Base-by-base conservation (phyloP, 305 asterid species). In the Rubia peregrina region DNA sequence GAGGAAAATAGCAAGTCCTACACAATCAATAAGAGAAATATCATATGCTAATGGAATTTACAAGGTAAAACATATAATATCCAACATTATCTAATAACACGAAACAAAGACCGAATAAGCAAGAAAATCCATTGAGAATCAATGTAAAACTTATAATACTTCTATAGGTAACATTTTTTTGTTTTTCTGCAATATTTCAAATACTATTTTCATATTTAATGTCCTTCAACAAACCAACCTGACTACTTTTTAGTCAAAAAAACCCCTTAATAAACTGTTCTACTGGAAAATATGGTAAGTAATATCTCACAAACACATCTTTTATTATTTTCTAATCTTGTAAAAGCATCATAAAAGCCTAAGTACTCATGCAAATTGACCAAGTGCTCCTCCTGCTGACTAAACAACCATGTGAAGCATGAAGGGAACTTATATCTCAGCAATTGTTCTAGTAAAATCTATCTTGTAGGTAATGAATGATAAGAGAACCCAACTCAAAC, bases 1-100 rank as follows among this genome's bases (percentile, higher is more conserved):
- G 89, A 91, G 5, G 97, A 89, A 81, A 89, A 93, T 56, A 93
- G 75, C 80, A 93, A 79, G 6, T 91, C 91, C 96, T 90, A 86
- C 36, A 75, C 61, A 66, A 71, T 5, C 40, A n/a, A 42, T 43
- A 57, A 61, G 38, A 41, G 21, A 74, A 5, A 65, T 10, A 44
- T 68, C 57, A 63, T 40, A 26, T 6, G 22, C 46, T 26, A 19
- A 38, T 16, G 26, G 26, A 40, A 26, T 11, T 44, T 19, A 49
- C 33, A 49, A 43, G 16, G 14, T 9, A 67, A 24, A 44, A 53
- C 17, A 63, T 12, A 42, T 62, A 8, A n/a, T 33, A 14, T 3
- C 61, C 48, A 44, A 22, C 71, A 71, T 9, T 19, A n/a, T 7
- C 13, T 1, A 21, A 19, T 2, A 17, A 21, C 26, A 26, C 40